phyloP scores from a whole-genome alignment of 2,329 filamentous ascomycete genomes.

The Aspergillus luchuensis region DNA sequence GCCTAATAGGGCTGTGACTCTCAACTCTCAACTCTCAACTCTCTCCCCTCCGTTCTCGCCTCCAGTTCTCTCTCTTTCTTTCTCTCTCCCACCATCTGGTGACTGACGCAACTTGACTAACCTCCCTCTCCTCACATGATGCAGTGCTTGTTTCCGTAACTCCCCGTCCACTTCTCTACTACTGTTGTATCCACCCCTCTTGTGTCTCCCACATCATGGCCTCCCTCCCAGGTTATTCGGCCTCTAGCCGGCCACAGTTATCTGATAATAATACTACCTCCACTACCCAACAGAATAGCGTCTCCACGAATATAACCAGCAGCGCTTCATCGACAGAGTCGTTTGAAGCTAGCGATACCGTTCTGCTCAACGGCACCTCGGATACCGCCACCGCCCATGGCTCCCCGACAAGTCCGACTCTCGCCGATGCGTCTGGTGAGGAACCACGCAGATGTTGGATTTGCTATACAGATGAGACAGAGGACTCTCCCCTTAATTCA shows the following conservation, averaged over 20 bases:
- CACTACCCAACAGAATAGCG: constrained; percentile 15
- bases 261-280: constrained; percentile 31
- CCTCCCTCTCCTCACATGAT: constrained; percentile 14
- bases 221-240: constrained; percentile 36
- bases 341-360: constrained; percentile 32
- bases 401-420: constrained; percentile 16
- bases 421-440: constrained; percentile 20
- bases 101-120: background rate
- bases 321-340: constrained; percentile 17
- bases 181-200: background rate
- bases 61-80: constrained; percentile 5
- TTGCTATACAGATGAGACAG: constrained; percentile 66
- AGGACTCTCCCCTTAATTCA: constrained; percentile 60
- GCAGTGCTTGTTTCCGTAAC: constrained; percentile 5
- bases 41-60: constrained; percentile 7
- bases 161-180: constrained; percentile 7
- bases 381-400: constrained; percentile 22
- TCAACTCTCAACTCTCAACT: background rate
- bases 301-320: background rate
- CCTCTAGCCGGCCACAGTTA: constrained; percentile 29
- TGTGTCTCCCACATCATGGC: constrained; percentile 32
- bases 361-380: constrained; percentile 32
- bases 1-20: constrained; percentile 4
- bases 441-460: constrained; percentile 66
- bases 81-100: background rate